Conservation (phyloP, 805 yeast genomes). For the Ogataea saltuana region DNA sequence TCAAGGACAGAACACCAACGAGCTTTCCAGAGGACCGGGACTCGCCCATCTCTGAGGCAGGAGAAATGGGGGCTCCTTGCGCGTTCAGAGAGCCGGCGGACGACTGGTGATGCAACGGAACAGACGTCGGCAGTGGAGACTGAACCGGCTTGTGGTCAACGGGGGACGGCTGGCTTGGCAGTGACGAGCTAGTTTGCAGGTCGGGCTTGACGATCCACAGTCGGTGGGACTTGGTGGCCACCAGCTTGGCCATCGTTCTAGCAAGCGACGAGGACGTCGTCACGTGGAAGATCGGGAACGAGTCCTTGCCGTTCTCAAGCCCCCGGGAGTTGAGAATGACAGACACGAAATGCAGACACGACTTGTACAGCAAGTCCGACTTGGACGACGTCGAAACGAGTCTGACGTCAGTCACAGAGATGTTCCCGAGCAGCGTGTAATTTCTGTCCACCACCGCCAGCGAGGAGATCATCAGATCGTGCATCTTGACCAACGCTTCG, state of each 20-base stretch:
- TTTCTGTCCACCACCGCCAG: slow-evolving; percentile 88
- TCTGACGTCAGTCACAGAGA: slow-evolving; percentile 91
- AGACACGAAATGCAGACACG: slow-evolving; percentile 85
- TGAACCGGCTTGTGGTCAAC: slow-evolving; percentile 17
- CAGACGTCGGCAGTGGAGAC: slow-evolving; percentile 15
- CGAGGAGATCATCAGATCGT: slow-evolving; percentile 78
- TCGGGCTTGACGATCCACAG: slow-evolving; percentile 76
- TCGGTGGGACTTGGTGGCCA: slow-evolving; percentile 92
- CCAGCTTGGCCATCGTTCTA: slow-evolving; percentile 89
- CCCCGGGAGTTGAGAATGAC: slow-evolving; percentile 87
- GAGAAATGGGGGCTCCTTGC: slow-evolving; percentile 5
- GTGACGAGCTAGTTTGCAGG: slow-evolving; percentile 15
- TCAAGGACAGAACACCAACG: slow-evolving; percentile 87
- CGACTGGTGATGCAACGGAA: slow-evolving; percentile 21
- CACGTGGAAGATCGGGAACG: slow-evolving; percentile 95
- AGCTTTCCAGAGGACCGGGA: slow-evolving; percentile 71
- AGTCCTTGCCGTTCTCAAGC: slow-evolving; percentile 90
- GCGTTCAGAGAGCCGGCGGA: slow-evolving; percentile 6
- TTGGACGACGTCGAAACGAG: slow-evolving; percentile 86
- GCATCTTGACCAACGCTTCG: slow-evolving; percentile 86
- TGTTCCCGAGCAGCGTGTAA: slow-evolving; percentile 79
- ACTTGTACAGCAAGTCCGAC: slow-evolving; percentile 74
- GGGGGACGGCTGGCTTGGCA: slow-evolving; percentile 21
- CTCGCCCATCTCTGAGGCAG: slow-evolving; percentile 30
- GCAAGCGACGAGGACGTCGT: slow-evolving; percentile 76